phyloP scores from a whole-genome alignment of 179 eudicot species.

The Beta corolliflora region DNA sequence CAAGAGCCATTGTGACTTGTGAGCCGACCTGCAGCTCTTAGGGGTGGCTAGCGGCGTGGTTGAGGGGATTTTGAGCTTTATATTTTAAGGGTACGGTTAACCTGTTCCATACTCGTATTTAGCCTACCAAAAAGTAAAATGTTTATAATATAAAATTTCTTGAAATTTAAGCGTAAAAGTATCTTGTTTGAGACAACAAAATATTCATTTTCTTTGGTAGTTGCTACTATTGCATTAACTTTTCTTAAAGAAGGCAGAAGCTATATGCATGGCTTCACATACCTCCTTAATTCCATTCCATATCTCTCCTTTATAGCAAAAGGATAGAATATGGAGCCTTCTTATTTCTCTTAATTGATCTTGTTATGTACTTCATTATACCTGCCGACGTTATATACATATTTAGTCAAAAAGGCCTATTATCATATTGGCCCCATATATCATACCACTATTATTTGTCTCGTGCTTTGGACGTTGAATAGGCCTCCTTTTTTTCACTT shows the following conservation, averaged over 20 bases:
- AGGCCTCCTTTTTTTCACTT: not conserved
- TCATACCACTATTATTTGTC: constrained; percentile 24
- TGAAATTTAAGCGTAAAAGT: not conserved
- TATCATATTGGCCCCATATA: constrained; percentile 9
- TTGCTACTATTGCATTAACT: not conserved
- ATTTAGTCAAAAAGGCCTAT: not conserved
- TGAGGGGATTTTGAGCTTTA: too few species aligned
- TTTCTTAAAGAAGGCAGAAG: not conserved
- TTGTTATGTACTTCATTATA: not conserved
- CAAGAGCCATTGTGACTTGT: too few species aligned
- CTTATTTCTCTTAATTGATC: not conserved
- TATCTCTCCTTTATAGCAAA: not conserved
- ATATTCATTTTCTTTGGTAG: not conserved
- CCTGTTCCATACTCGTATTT: too few species aligned
- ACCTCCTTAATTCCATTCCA: constrained; percentile 1
- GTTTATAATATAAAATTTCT: too few species aligned
- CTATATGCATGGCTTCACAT: not conserved
- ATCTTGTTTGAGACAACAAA: not conserved
- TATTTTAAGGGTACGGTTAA: too few species aligned
- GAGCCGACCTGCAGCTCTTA: too few species aligned
- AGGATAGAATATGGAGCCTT: constrained; percentile 1
- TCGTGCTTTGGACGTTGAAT: not conserved
- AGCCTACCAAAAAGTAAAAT: too few species aligned
- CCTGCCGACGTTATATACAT: not conserved
- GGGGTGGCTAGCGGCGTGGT: too few species aligned